Evolutionary conservation across 768 basidiomycete genomes (phyloP), one percentile per base, ranked within the genome.

Genomic region (Mycena venus): DNA sequence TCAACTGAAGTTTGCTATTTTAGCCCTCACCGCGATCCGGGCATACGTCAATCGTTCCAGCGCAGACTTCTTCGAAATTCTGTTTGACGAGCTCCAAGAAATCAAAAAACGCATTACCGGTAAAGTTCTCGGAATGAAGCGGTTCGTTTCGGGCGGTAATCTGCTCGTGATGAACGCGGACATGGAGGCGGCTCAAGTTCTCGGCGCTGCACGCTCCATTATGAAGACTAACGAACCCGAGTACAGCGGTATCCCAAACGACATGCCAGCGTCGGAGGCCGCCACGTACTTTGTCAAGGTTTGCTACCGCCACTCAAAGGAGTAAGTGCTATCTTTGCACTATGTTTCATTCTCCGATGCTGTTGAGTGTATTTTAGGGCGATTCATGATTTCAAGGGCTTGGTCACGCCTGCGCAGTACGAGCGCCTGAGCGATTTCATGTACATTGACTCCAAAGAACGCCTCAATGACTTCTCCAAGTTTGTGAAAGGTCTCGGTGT

Each of bases 131-230:
- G 10, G 53, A 0, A 49, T 76, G 31, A 65, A 68, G 65, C 17
- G 40, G 5, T 63, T 76, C 47, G 59, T 70, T 4, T 58, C 44
- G 6, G 68, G 56, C 6, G 75, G 75, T 40, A 76, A 76, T 56
- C 10, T 76, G 4, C 44, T 73, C 11, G 70, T 53, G 2, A 53
- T 73, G 56, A 73, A 67, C 21, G 40, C 64, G 0, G 75, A 76
- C 53, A 76, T 76, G 75, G 75, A 76, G 21, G 63, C 59, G 11
- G 68, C 75, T 1, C 72, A 76, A 47, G 31, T 69, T 2, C 25
- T 73, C 23, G 75, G 65, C 1, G 59, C 49, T 1, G 61, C 61
- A 0, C 65, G 62, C 29, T 73, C 76, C 8, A 11, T 77, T 19
- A 42, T 77, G 56, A 73, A 74, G 19, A 32, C 44, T 9, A 73